A percentile compares a stretch with the other conserved stretches of the same genome.
Evolutionary conservation across 768 basidiomycete genomes (phyloP).

Genomic region (Tubosaeta sp.): DNA sequence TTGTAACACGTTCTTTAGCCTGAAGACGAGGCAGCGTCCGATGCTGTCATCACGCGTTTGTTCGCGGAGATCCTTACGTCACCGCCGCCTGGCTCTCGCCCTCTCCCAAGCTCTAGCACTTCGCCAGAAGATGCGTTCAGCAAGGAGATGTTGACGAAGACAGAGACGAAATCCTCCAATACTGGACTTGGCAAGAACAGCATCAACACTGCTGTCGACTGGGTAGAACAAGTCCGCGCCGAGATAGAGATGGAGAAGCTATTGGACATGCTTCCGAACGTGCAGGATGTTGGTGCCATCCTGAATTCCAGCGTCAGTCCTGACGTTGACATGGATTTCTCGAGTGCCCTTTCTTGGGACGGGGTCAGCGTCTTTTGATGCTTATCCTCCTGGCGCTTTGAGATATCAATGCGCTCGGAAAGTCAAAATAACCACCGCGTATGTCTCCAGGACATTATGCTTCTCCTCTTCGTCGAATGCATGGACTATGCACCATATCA

Average conservation of each 20-base stretch:
- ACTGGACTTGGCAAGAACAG: slow-evolving; percentile 16
- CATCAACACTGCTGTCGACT: slow-evolving; percentile 20
- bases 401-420: slow-evolving; percentile 8
- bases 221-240: slow-evolving; percentile 27
- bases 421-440: slow-evolving; percentile 12
- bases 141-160: slow-evolving; percentile 24
- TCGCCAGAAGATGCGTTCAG: slow-evolving; percentile 28
- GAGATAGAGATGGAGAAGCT: slow-evolving; percentile 62
- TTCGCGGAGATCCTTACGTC: slow-evolving; percentile 34
- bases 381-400: background rate
- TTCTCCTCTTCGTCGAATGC: slow-evolving; percentile 14
- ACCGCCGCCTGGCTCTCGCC: slow-evolving; percentile 29
- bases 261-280: slow-evolving; percentile 47
- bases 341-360: slow-evolving; percentile 26
- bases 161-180: slow-evolving; percentile 4
- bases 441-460: slow-evolving; percentile 8
- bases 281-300: slow-evolving; percentile 27
- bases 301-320: slow-evolving; percentile 12
- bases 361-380: slow-evolving; percentile 27
- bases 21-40: slow-evolving; percentile 54
- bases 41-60: slow-evolving; percentile 29
- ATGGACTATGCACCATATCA: slow-evolving; percentile 16
- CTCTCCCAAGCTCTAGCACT: slow-evolving; percentile 30
- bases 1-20: slow-evolving; percentile 23
- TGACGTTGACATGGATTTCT: slow-evolving; percentile 28